Base-by-base conservation (phyloP, 2,329 filamentous ascomycete genomes). In the Byssochlamys sp. region DNA sequence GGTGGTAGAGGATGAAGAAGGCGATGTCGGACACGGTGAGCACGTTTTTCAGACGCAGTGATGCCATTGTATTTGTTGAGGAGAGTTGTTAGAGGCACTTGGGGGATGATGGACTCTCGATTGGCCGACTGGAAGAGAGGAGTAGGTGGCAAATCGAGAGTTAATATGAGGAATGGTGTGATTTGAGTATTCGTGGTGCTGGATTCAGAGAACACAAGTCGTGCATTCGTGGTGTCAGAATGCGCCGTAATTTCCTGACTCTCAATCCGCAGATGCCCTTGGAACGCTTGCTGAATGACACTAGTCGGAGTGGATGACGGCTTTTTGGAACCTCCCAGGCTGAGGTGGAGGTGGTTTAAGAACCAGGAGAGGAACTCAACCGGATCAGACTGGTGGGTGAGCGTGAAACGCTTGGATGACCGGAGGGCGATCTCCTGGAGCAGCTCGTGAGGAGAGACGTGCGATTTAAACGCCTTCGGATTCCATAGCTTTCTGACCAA, bases 401-500 rank as follows among this genome's bases (percentile, higher is more conserved):
- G 80, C 4, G 88, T 94, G 76, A 96, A 99, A 61, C 89, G 90
- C 75, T 96, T 96, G 65, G 87, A 91, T 31, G 91, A 96, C 53
- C 86, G 86, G 49, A 96, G 79, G 1, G 91, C 89, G 62, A 99
- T 89, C 71, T 97, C 92, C 75, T 99, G 94, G 1, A 99, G 85
- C 29, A 99, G 82, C 74, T 99, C 94, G 78, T 99, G 94, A 0
- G 94, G 94, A 9, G 92, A 97, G 55, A 99, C 94, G 73, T 99
- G 94, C 3, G 88, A 87, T 74, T 95, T 95, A 81, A 99, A 99
- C 9, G 94, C 92, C 65, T 89, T 87, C 1, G 91, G 88, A 71
- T 99, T 99, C 94, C 94, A 99, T 63, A 99, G 90, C 76, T 99
- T 99, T 71, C 94, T 88, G 59, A 97, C 85, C 24, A 99, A 81